These are phyloP conservation scores for Mycocentrospora acerina DNA, from an alignment of 2,329 filamentous ascomycete genomes.

Conservation along the genomic window DNA sequence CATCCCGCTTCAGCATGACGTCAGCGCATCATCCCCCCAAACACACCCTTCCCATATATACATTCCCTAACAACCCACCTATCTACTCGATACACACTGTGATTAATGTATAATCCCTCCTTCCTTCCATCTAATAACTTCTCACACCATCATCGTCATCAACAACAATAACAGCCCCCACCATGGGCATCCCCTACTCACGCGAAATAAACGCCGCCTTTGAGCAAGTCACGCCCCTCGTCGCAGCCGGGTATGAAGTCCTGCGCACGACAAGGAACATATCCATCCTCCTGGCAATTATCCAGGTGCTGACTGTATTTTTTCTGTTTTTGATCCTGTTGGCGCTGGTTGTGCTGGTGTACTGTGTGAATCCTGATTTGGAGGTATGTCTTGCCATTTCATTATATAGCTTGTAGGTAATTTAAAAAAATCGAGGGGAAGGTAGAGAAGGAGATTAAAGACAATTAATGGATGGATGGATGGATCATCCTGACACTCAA, in stretches of 20 bases:
- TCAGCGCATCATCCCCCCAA: no score
- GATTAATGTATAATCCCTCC: background rate
- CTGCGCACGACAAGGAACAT: constrained; percentile 54
- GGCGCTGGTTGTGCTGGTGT: constrained; percentile 43
- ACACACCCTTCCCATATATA: no score
- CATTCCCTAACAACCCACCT: no score
- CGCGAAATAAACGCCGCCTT: constrained; percentile 55
- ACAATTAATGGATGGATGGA: no score
- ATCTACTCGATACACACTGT: no score
- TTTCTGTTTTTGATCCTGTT: constrained; percentile 45
- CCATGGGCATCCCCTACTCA: constrained; percentile 56
- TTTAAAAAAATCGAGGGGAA: no score
- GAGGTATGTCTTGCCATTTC: constrained; percentile 24
- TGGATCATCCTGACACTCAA: no score
- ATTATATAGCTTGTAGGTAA: background rate
- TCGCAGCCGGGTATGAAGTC: constrained; percentile 52
- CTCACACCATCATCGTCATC: background rate
- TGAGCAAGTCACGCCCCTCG: constrained; percentile 55
- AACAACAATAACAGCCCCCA: constrained; percentile 1
- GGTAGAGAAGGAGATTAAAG: no score
- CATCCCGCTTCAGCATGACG: no score
- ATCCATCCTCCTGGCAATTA: constrained; percentile 49
- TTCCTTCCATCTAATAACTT: background rate
- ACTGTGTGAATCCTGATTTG: constrained; percentile 53
- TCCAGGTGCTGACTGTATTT: constrained; percentile 50